Evolutionary conservation across 495 filamentous ascomycete genomes (phyloP).

Genomic region (Barbatosphaeria neglecta): DNA sequence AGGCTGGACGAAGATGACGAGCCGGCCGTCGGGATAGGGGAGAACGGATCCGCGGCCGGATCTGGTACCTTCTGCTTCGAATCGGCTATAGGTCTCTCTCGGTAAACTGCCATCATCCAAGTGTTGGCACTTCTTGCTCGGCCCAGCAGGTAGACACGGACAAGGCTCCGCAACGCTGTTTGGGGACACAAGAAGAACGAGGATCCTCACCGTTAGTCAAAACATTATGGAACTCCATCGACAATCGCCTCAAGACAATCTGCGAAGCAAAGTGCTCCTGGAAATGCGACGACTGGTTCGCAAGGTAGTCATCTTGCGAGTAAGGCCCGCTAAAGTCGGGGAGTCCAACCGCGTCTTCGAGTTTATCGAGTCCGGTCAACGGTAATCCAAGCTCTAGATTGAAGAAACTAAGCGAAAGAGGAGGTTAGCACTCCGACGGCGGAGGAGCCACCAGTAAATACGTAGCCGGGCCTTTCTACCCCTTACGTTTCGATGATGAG

Average conservation of each 20-base stretch:
- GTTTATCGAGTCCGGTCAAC: conserved; percentile 36
- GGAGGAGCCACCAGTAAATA: background rate
- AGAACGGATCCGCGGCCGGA: conserved; percentile 2
- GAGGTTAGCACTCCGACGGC: too few relatives aligned
- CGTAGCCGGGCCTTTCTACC: background rate
- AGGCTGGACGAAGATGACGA: conserved; percentile 12
- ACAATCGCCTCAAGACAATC: conserved; percentile 42
- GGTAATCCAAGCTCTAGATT: conserved; percentile 46
- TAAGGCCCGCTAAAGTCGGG: conserved; percentile 38
- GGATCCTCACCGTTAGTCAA: conserved; percentile 35
- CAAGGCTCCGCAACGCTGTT: background rate
- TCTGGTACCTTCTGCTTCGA: background rate
- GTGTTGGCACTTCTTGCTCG: too few relatives aligned
- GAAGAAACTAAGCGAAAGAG: too few relatives aligned
- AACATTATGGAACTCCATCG: conserved; percentile 34
- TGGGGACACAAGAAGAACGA: background rate
- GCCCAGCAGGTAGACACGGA: too few relatives aligned
- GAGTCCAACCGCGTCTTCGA: conserved; percentile 38
- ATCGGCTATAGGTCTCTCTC: background rate
- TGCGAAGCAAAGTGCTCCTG: conserved; percentile 47
- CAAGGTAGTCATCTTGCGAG: conserved; percentile 33
- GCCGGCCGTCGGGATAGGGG: background rate
- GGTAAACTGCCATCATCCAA: background rate
- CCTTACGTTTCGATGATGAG: conserved; percentile 45
- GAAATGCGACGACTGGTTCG: conserved; percentile 38